These are phyloP conservation scores for Termitomyces heimii DNA, from an alignment of 768 basidiomycete species.

Conservation along the genomic window DNA sequence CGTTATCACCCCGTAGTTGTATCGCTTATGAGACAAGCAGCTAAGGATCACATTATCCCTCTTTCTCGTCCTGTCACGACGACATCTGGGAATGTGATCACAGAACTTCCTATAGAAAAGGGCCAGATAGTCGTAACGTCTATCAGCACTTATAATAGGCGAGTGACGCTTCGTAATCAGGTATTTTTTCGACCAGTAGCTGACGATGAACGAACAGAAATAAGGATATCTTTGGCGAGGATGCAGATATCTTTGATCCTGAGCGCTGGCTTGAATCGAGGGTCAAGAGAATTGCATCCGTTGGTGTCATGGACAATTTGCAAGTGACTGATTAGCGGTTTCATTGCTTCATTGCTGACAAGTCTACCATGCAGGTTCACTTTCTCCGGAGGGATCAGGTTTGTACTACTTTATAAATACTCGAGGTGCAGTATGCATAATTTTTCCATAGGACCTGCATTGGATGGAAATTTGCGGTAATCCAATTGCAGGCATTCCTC, in stretches of 20 bases:
- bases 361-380: conserved; percentile 16
- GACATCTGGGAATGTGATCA: conserved; percentile 35
- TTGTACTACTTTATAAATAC: not conserved
- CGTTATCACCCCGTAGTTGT: conserved; percentile 35
- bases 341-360: not conserved
- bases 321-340: conserved; percentile 15
- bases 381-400: conserved; percentile 27
- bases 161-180: not conserved
- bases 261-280: conserved; percentile 41
- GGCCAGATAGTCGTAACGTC: conserved; percentile 44
- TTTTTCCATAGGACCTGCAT: conserved; percentile 23
- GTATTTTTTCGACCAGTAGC: too few relatives aligned
- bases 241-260: conserved; percentile 40
- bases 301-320: conserved; percentile 45
- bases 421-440: not conserved
- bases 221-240: conserved; percentile 38
- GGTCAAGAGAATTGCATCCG: conserved; percentile 30
- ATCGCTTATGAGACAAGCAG: conserved; percentile 31
- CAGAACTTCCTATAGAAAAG: conserved; percentile 42
- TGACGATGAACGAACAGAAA: conserved; percentile 20
- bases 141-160: conserved; percentile 51
- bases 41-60: conserved; percentile 51
- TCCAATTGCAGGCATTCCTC: conserved; percentile 53
- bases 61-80: conserved; percentile 47
- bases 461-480: conserved; percentile 34